Base-by-base conservation (phyloP, 306 rosid species). In the Nissolia schottii region DNA sequence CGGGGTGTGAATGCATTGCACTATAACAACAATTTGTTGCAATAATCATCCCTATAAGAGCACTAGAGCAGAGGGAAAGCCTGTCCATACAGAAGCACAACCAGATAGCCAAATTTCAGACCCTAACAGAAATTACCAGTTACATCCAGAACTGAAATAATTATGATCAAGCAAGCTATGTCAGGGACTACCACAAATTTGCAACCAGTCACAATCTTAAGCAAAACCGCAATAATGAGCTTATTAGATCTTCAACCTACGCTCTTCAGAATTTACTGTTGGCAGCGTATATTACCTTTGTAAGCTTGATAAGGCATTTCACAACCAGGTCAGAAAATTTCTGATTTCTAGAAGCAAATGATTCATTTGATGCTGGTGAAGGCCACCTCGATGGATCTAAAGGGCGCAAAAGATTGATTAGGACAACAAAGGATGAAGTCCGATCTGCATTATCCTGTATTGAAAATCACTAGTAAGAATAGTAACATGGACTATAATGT, bases 371-470 rank as follows among this genome's bases (percentile, higher is more conserved):
- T 60, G 91, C 85, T 25, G 91, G 91, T 25, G 96, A 90, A 75
- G 96, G 97, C 99, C 99, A 95, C 79, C 99, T 86, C 19, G 97
- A 89, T 46, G 97, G 93, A 88, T 95, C 99, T 67, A 95, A 69
- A 0, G 99, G 99, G n/a, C 87, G 89, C 27, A 95, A 83, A 35
- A 89, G 96, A 78, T 89, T 91, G 65, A 95, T 95, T 63, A 95
- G 85, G 70, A 95, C 99, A 69, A 88, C 96, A 79, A 95, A 91
- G 58, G 99, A 95, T 24, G 97, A 92, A 46, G 97, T 95, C 28
- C 99, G 87, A 68, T 95, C 99, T 35, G 99, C 99, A 79, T 92
- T 95, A 81, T 95, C 99, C 99, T 95, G 96, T 41, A 85, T 63
- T 41, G 25, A 67, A 45, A 77, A 80, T 56, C 46, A 53, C 34